Percentiles rank a stretch among this genome's conserved stretches.
phyloP scores from a whole-genome alignment of 345 rosid species.

The Syzygium oleosum region DNA sequence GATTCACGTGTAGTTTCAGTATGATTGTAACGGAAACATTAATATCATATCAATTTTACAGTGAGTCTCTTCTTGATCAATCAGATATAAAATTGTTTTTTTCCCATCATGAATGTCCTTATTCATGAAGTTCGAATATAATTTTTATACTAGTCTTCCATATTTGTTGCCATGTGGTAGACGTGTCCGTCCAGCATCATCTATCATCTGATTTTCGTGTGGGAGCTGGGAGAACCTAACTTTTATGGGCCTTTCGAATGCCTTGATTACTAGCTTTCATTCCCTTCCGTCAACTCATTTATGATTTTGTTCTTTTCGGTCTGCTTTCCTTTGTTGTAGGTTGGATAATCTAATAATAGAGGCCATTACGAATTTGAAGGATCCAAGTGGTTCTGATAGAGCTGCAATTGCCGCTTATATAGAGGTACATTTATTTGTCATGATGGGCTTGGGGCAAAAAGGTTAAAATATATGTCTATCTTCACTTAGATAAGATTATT shows the following conservation, averaged over 20 bases:
- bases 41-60: neutral
- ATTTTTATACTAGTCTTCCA: neutral
- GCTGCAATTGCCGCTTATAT: constrained; percentile 67
- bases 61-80: neutral
- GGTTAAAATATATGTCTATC: neutral
- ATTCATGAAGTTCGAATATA: neutral
- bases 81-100: neutral
- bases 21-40: neutral
- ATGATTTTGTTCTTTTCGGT: neutral
- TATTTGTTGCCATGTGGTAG: neutral
- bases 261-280: neutral
- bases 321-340: constrained; percentile 31
- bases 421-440: constrained; percentile 41
- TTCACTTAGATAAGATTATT: neutral
- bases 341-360: constrained; percentile 74
- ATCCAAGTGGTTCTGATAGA: constrained; percentile 73
- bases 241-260: neutral
- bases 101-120: neutral
- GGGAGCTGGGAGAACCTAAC: neutral
- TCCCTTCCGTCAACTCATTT: neutral
- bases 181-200: neutral
- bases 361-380: constrained; percentile 75
- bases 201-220: neutral
- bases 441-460: neutral
- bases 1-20: neutral